Percentiles rank a stretch among this genome's conserved stretches.
These are phyloP conservation scores for Populus davidiana DNA, from an alignment of 345 rosid species.

Conservation along the genomic window DNA sequence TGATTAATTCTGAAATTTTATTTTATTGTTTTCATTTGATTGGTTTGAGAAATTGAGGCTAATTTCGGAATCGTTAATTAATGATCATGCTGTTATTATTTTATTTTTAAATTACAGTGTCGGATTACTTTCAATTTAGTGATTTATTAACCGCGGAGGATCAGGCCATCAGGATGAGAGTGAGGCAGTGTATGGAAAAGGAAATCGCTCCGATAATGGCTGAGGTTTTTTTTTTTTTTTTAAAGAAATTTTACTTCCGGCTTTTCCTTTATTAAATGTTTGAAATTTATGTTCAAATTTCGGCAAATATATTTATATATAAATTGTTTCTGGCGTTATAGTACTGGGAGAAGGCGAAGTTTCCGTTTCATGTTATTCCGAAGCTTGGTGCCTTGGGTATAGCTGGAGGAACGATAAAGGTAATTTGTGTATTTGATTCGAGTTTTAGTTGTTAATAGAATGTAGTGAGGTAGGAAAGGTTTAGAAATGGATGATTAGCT, in stretches of 20 bases:
- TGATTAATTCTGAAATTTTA: background rate
- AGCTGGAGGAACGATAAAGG: conserved; percentile 92
- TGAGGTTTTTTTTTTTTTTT: conserved; percentile 44
- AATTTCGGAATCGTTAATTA: background rate
- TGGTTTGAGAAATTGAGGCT: background rate
- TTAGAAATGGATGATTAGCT: conserved; percentile 19
- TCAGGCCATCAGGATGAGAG: conserved; percentile 56
- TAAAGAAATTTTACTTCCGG: background rate
- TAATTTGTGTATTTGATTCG: conserved; percentile 19
- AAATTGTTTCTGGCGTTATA: conserved; percentile 12
- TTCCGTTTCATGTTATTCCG: conserved; percentile 83
- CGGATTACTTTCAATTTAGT: conserved; percentile 73
- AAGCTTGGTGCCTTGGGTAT: conserved; percentile 59
- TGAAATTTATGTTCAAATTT: background rate
- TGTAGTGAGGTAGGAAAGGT: background rate
- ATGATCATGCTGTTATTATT: background rate
- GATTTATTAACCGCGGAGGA: conserved; percentile 84
- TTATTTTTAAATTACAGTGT: conserved; percentile 44
- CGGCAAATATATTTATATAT: too few species aligned
- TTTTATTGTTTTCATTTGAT: background rate
- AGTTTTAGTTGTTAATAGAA: background rate
- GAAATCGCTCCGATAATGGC: conserved; percentile 89
- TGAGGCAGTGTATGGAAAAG: conserved; percentile 83
- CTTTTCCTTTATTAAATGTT: background rate
- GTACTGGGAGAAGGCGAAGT: conserved; percentile 99